Evolutionary conservation across 495 filamentous ascomycete genomes (phyloP).

Genomic region (Melanomma pulvis-pyrius): DNA sequence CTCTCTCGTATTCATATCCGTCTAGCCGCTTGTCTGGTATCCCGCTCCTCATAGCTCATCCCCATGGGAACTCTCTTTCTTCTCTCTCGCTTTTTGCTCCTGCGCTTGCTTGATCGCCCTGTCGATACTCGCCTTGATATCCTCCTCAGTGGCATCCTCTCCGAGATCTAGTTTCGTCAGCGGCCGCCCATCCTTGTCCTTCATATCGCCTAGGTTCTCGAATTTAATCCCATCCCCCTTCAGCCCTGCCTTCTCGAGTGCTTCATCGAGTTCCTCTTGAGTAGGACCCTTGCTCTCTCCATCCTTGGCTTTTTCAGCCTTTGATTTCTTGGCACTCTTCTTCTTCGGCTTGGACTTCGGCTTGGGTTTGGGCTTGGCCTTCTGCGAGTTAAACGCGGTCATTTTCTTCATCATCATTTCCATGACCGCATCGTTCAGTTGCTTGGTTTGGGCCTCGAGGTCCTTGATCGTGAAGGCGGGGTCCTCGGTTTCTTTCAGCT

Average conservation of each 20-base stretch:
- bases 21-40: not conserved
- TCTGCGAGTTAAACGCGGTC: slow-evolving; percentile 40
- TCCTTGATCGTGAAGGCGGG: slow-evolving; percentile 71
- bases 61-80: slow-evolving; percentile 27
- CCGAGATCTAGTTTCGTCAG: slow-evolving; percentile 33
- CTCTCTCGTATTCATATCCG: not conserved
- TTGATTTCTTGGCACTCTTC: slow-evolving; percentile 46
- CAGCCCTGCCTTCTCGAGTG: slow-evolving; percentile 35
- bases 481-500: slow-evolving; percentile 67
- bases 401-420: slow-evolving; percentile 75
- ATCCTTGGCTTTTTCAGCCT: slow-evolving; percentile 37
- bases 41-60: slow-evolving; percentile 14
- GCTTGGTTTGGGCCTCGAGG: slow-evolving; percentile 58
- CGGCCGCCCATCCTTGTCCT: slow-evolving; percentile 30
- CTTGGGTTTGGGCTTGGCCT: slow-evolving; percentile 51
- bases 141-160: slow-evolving; percentile 42
- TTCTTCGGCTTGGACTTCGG: slow-evolving; percentile 48
- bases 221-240: slow-evolving; percentile 35
- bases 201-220: slow-evolving; percentile 28
- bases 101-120: slow-evolving; percentile 38
- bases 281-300: slow-evolving; percentile 10
- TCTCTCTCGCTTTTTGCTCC: slow-evolving; percentile 25
- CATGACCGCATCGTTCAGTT: slow-evolving; percentile 66
- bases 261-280: slow-evolving; percentile 24
- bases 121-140: slow-evolving; percentile 40